These are phyloP conservation scores for Coemansia asiatica DNA, from an alignment of 192 early-diverging fungal genomes.

Conservation along the genomic window DNA sequence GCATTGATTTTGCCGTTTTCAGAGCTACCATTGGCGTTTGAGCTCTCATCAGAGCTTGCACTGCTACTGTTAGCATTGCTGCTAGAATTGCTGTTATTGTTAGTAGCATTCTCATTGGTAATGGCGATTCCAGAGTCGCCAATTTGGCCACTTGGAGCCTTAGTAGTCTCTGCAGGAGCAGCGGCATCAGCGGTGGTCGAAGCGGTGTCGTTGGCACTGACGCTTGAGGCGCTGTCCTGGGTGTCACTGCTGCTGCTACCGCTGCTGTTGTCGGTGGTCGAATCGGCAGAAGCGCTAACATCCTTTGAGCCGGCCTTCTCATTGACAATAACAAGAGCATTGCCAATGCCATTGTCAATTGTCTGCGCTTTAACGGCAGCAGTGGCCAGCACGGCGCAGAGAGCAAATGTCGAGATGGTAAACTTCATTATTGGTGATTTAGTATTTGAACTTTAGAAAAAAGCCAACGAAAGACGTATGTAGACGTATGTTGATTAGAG, in stretches of 20 bases:
- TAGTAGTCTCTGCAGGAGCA: not conserved
- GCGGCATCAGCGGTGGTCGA: not conserved
- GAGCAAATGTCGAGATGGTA: constrained; percentile 23
- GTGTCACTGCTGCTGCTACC: not conserved
- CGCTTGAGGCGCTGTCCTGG: not conserved
- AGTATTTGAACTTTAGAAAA: not conserved
- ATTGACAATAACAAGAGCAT: constrained; percentile 13
- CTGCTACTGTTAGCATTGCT: not conserved
- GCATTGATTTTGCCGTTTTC: not conserved
- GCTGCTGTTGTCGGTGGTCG: not conserved
- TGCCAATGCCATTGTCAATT: constrained; percentile 11
- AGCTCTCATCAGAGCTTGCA: not conserved
- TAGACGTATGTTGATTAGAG: not conserved
- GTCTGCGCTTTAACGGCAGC: constrained; percentile 23
- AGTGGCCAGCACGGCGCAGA: constrained; percentile 31
- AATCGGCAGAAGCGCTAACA: not conserved
- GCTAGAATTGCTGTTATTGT: not conserved
- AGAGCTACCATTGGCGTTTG: constrained; percentile 1
- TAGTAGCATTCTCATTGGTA: not conserved
- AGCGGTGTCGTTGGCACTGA: not conserved
- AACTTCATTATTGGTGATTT: constrained; percentile 25
- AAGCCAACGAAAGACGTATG: not conserved
- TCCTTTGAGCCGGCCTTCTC: constrained; percentile 2
- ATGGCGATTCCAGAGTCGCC: constrained; percentile 8
- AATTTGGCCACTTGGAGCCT: constrained; percentile 1